phyloP scores from a whole-genome alignment of 2,329 filamentous ascomycete genomes.

The Rachicladosporium sp. region DNA sequence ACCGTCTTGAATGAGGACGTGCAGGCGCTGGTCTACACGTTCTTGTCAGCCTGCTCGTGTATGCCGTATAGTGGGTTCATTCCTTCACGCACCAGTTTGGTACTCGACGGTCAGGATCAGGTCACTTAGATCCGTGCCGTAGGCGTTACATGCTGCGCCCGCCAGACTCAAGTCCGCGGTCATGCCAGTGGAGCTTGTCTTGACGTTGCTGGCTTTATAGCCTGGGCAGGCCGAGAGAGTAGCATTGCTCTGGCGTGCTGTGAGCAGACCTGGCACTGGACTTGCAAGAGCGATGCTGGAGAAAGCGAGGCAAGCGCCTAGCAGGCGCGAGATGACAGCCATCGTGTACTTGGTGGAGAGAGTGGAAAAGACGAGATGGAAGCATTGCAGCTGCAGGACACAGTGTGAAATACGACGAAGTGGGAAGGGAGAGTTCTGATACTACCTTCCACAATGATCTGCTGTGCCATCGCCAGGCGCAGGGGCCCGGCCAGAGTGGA shows the following conservation, averaged over 20 bases:
- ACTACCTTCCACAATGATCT: too few species aligned
- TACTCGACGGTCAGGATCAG: constrained; percentile 50
- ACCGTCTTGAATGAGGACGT: constrained; percentile 61
- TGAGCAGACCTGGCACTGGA: too few species aligned
- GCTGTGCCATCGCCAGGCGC: too few species aligned
- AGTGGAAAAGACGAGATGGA: too few species aligned
- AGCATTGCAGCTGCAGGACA: too few species aligned
- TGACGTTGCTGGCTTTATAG: constrained; percentile 52
- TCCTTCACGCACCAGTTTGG: constrained; percentile 38
- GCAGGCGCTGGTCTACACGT: constrained; percentile 48
- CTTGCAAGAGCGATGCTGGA: too few species aligned
- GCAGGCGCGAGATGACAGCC: too few species aligned
- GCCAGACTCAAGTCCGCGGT: constrained; percentile 60
- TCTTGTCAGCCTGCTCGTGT: constrained; percentile 1
- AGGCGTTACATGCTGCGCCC: constrained; percentile 50
- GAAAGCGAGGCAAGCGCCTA: too few species aligned
- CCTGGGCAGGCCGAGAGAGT: constrained; percentile 43
- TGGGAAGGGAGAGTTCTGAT: too few species aligned
- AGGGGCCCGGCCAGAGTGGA: too few species aligned
- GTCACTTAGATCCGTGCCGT: constrained; percentile 44
- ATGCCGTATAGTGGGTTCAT: neutral
- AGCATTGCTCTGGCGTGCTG: constrained; percentile 1
- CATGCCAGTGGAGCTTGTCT: constrained; percentile 41
- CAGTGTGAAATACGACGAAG: too few species aligned
- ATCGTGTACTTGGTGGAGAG: too few species aligned